These are phyloP conservation scores for Asterochloris sp. DNA, from an alignment of 139 green algal species.

Conservation along the genomic window DNA sequence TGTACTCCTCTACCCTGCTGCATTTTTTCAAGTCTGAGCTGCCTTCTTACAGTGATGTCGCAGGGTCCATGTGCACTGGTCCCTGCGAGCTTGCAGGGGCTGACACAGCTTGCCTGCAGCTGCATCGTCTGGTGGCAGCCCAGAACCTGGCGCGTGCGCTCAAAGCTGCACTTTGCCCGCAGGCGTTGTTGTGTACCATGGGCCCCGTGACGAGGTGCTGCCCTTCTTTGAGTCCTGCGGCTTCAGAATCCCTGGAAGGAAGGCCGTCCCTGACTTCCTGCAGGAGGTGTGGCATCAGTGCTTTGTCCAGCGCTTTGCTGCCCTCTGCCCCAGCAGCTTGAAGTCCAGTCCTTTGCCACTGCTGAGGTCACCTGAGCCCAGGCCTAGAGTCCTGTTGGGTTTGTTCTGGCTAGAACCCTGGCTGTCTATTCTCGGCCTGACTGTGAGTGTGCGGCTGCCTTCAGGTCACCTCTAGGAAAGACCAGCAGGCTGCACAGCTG, in stretches of 20 bases:
- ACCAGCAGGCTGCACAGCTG: constrained; percentile 7
- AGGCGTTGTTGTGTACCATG: constrained; percentile 53
- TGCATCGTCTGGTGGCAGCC: not conserved
- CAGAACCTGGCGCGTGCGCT: not conserved
- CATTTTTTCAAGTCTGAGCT: not conserved
- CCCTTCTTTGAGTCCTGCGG: constrained; percentile 58
- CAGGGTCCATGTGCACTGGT: not conserved
- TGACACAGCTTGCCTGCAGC: not conserved
- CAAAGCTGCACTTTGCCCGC: not conserved
- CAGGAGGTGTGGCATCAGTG: constrained; percentile 47
- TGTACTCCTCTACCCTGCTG: not conserved
- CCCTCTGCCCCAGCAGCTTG: too few species aligned
- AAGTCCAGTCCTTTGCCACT: not conserved
- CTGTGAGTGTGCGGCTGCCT: too few species aligned
- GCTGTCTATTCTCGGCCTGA: not conserved
- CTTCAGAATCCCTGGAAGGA: constrained; percentile 41
- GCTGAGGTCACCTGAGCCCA: not conserved
- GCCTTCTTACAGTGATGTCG: not conserved
- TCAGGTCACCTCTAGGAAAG: constrained; percentile 20
- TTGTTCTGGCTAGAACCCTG: too few species aligned
- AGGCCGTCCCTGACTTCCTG: constrained; percentile 64
- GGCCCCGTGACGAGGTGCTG: constrained; percentile 44
- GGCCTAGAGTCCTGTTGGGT: not conserved
- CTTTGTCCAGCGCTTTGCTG: not conserved
- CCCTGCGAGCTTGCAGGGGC: not conserved